Evolutionary conservation across 768 basidiomycete genomes (phyloP), one percentile per base, ranked within the genome.

Genomic region (Boletus bicolor): DNA sequence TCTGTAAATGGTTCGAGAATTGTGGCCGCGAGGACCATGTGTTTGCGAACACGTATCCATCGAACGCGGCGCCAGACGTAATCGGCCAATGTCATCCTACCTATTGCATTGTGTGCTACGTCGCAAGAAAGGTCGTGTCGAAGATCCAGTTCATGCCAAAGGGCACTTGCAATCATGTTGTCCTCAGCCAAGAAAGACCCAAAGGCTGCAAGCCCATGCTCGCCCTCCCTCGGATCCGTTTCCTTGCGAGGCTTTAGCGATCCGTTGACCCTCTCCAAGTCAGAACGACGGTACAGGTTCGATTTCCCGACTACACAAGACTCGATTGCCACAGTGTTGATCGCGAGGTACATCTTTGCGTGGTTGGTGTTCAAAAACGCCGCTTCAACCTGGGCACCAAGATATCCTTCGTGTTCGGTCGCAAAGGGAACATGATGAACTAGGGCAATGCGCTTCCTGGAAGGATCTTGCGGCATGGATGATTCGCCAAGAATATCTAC

Each of bases 271-370:
- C 80, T 80, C 53, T 92, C 86, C 47, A 98, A 69, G 70, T 96
- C 93, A 30, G 91, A 91, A 44, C 91, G 88, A 44, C 92, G 86
- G 72, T 94, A 98, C 47, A 99, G 68, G 69, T 93, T 94, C 39
- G 93, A 96, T 74, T 99, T 99, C 59, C 97, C 97, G 55, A 97
- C 87, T 5, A 98, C 93, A 65, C 97, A 99, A 1, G 94, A 96
- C 53, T 97, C 96, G 42, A 94, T 74, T 11, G 89, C 91, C 44
- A 89, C 75, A 0, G 88, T 82, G 73, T 96, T 95, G 68, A 98
- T 92, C 10, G 93, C 94, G 50, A 98, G 80, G 65, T 98, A 98
- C 90, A 98, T 94, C 73, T 95, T 98, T 26, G 96, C 93, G 65
- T 98, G 97, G 57, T 93, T 98, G 5, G 94, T 96, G 70, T 98